Base-by-base conservation (phyloP, 139 green algal genomes). In the Yamagishiella unicocca region DNA sequence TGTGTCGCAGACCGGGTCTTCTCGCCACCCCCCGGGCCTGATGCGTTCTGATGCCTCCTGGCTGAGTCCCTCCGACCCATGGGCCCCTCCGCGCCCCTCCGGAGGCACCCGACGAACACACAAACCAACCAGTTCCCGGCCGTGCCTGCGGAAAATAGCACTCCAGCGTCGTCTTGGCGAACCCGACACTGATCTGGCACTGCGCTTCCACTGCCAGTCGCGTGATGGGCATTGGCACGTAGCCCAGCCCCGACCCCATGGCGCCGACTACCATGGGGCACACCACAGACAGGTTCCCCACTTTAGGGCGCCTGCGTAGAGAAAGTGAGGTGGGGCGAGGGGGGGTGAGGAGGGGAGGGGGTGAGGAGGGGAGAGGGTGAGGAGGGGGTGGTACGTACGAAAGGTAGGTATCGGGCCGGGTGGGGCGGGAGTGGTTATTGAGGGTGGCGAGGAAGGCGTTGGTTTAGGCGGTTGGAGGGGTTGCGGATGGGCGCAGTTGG, bases 101-200 rank as follows among this genome's bases (percentile, higher is more conserved):
- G n/a, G n/a, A n/a, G n/a, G n/a, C n/a, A n/a, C n/a, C n/a, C n/a
- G n/a, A n/a, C n/a, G n/a, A n/a, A n/a, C n/a, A n/a, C n/a, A n/a
- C 6, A 45, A 42, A 45, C 19, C 21, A 42, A 42, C 22, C 12
- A 45, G 6, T 73, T 17, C 9, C 25, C 70, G 37, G 37, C 35
- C 43, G 12, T 24, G 85, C 88, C 77, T 67, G 53, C 7, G 83
- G 83, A 61, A 85, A 92, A 29, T 92, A 84, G 35, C 42, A 74
- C n/a, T 87, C 42, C 55, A 92, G 58, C 35, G 88, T 82, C 40
- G 88, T 58, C 8, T 89, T 46, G 38, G 89, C 83, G 75, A 92
- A 92, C 1, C 66, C 89, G 37, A 89, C 54, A 61, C 55, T 83
- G 54, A 92, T 89, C 35, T 90, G 82, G 46, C 74, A 84, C 38